Conservation (phyloP, 2,329 filamentous ascomycete genomes). For the Metarhizium brunneum region DNA sequence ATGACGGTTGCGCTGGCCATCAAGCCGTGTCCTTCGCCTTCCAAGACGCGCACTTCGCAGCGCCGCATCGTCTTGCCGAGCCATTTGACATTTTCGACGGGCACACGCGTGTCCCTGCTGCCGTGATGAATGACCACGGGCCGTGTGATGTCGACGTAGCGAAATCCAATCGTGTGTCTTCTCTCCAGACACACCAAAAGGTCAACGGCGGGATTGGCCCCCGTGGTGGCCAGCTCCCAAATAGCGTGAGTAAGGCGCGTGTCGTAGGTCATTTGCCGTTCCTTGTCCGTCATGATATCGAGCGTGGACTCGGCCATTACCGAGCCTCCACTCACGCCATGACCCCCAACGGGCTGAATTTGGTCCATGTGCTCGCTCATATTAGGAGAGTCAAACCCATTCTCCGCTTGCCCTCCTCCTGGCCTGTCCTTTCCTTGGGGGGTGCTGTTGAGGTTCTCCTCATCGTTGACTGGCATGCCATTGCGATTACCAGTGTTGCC, state of each 20-base stretch:
- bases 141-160: conserved; percentile 91
- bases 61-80: conserved; percentile 86
- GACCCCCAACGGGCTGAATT: conserved; percentile 23
- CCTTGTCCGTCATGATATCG: conserved; percentile 56
- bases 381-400: conserved; percentile 13
- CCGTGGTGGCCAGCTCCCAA: conserved; percentile 84
- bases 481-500: conserved; percentile 25
- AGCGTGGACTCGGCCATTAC: conserved; percentile 43
- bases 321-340: conserved; percentile 13
- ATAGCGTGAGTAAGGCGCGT: conserved; percentile 82
- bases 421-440: conserved; percentile 16
- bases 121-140: conserved; percentile 93
- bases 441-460: conserved; percentile 35
- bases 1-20: conserved; percentile 94
- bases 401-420: conserved; percentile 13
- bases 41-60: conserved; percentile 83
- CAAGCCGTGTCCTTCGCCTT: conserved; percentile 86
- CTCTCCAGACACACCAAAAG: conserved; percentile 87
- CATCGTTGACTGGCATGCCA: conserved; percentile 31
- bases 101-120: conserved; percentile 79
- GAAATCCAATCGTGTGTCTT: conserved; percentile 84
- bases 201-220: conserved; percentile 90
- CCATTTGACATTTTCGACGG: conserved; percentile 92
- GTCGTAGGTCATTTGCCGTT: conserved; percentile 71
- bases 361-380: conserved; percentile 41